Percentiles rank a stretch among this genome's conserved stretches.
Evolutionary conservation across 1,284 basidiomycete species (phyloP).

Genomic region (Grifola frondosa): DNA sequence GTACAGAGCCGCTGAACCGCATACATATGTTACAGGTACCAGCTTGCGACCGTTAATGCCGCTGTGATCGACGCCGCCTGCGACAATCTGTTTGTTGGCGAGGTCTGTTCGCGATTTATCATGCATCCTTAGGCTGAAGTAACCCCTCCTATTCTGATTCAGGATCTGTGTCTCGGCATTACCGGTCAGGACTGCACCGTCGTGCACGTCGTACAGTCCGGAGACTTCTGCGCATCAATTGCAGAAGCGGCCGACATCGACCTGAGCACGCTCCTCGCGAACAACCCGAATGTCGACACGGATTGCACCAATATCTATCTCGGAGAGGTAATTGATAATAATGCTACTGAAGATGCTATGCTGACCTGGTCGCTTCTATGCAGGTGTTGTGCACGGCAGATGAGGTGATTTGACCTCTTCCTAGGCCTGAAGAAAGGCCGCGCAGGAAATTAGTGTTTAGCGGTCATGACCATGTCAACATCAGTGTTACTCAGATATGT

Average conservation of each 20-base stretch:
- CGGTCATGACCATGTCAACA: no score
- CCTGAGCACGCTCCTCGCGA: slow-evolving; percentile 39
- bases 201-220: slow-evolving; percentile 29
- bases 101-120: slow-evolving; percentile 11
- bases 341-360: no score
- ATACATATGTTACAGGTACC: slow-evolving; percentile 47
- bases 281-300: slow-evolving; percentile 53
- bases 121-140: neutral
- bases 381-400: slow-evolving; percentile 6
- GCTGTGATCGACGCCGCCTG: slow-evolving; percentile 49
- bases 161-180: slow-evolving; percentile 7
- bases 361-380: no score
- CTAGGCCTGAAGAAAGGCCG: no score
- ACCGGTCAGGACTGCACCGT: slow-evolving; percentile 5
- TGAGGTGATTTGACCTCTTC: no score
- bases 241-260: slow-evolving; percentile 34
- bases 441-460: no score
- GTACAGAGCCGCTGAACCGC: slow-evolving; percentile 30
- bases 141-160: no score
- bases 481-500: no score
- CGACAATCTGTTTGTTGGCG: slow-evolving; percentile 50
- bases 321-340: no score
- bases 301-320: slow-evolving; percentile 48
- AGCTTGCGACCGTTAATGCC: slow-evolving; percentile 60
- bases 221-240: slow-evolving; percentile 43